Evolutionary conservation across 345 rosid genomes (phyloP), one percentile per base, ranked within the genome.

Genomic region (Noccaea caerulescens): DNA sequence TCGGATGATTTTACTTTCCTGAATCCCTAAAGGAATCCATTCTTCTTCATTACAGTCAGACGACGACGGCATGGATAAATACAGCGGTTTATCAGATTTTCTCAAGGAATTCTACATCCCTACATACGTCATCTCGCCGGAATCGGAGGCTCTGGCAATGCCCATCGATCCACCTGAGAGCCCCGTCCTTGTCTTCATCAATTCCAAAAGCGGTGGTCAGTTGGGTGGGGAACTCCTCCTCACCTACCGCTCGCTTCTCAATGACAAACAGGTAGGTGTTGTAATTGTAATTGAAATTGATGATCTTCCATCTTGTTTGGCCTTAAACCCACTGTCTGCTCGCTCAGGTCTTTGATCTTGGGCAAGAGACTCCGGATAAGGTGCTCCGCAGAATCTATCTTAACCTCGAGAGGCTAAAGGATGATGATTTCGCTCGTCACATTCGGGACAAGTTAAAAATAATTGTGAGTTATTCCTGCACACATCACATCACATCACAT

Each of bases 141-240:
- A 83, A 38, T 25, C 60, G n/a, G 36, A 51, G 1, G 67, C 55
- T 32, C 53, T 3, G 52, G 6, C 20, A 8, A 23, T 8, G 43
- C 55, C 63, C 3, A 68, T 58, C 57, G 46, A 44, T 44, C 87
- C 91, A 12, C 91, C 98, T 4, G 37, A 33, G 39, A 84, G 81
- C 56, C 99, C 99, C 0, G 89, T 89, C 43, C 63, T 94, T 11
- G 96, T 91, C 43, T 94, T 91, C 71, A 77, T 94, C 76, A 94
- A 94, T 78, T 86, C 99, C 76, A 91, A 77, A 76, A 94, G 96
- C 50, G 99, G 97, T 1, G 99, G 97, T 11, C 97, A 91, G 76
- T 85, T 91, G 60, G 97, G 98, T 56, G 96, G 90, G 4, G 84
- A 85, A 62, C 99, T 94, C 58, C 86, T 91, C 36, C 53, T 71